Evolutionary conservation across 768 basidiomycete genomes (phyloP).

Genomic region (Lactarius tabidus): DNA sequence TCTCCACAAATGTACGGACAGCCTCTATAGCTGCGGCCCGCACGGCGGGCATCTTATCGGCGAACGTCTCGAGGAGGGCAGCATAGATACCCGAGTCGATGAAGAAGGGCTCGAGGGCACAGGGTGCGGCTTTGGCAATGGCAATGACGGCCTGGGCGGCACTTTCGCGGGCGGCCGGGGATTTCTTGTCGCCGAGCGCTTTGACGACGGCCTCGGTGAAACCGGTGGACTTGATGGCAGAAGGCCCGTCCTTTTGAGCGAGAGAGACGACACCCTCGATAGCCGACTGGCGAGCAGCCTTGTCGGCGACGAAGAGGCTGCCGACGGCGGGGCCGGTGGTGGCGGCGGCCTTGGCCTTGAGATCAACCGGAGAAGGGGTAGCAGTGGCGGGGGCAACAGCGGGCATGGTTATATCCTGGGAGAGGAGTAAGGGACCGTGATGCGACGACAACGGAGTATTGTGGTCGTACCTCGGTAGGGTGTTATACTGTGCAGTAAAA

Average conservation of each 20-base stretch:
- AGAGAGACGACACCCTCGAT: slow-evolving; percentile 64
- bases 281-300: slow-evolving; percentile 70
- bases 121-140: slow-evolving; percentile 56
- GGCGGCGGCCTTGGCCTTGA: slow-evolving; percentile 61
- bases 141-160: slow-evolving; percentile 68
- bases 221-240: slow-evolving; percentile 63
- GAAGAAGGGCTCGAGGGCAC: slow-evolving; percentile 85
- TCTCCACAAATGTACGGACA: slow-evolving; percentile 65
- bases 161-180: slow-evolving; percentile 84
- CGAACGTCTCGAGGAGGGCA: slow-evolving; percentile 85
- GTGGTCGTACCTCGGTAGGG: slow-evolving; percentile 40
- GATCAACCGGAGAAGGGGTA: slow-evolving; percentile 60
- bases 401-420: slow-evolving; percentile 68
- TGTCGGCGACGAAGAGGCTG: slow-evolving; percentile 81
- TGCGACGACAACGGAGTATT: not conserved
- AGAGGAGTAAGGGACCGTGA: not conserved
- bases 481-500: slow-evolving; percentile 31
- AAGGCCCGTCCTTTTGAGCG: slow-evolving; percentile 81
- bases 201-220: slow-evolving; percentile 73
- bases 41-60: slow-evolving; percentile 91
- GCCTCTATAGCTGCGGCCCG: slow-evolving; percentile 82
- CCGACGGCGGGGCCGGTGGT: slow-evolving; percentile 48
- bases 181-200: slow-evolving; percentile 94
- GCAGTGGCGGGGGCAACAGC: slow-evolving; percentile 61
- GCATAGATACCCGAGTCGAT: slow-evolving; percentile 82